phyloP scores from a whole-genome alignment of 73 alveolate species.

The Paramecium bursaria region DNA sequence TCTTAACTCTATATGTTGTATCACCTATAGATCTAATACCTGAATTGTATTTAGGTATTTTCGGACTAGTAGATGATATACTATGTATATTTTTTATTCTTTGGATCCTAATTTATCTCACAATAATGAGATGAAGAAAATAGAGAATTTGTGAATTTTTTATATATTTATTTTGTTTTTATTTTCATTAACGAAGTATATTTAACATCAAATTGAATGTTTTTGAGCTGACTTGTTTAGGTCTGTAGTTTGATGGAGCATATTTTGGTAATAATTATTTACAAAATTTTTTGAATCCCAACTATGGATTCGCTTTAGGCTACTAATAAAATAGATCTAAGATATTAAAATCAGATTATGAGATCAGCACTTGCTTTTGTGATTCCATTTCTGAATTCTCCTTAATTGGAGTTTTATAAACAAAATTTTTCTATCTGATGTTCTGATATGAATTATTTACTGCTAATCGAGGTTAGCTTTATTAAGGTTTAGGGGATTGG shows the following conservation, averaged over 20 bases:
- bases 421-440: constrained; percentile 36
- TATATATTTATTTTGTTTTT: too few species aligned
- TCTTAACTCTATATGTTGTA: neutral
- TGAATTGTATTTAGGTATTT: constrained; percentile 18
- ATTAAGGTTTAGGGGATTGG: constrained; percentile 48
- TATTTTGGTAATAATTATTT: constrained; percentile 28
- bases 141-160: too few species aligned
- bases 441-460: constrained; percentile 28
- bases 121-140: neutral
- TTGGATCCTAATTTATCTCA: constrained; percentile 15
- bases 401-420: constrained; percentile 38
- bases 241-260: constrained; percentile 43
- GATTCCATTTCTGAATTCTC: constrained; percentile 22
- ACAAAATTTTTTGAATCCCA: constrained; percentile 41
- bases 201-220: constrained; percentile 41
- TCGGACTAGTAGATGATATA: constrained; percentile 53
- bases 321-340: constrained; percentile 40
- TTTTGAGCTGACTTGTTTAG: constrained; percentile 44
- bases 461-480: neutral
- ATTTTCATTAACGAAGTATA: constrained; percentile 38
- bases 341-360: constrained; percentile 13
- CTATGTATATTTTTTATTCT: constrained; percentile 30
- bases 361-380: constrained; percentile 21
- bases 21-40: constrained; percentile 56
- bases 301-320: constrained; percentile 54